Evolutionary conservation across 352 stramenopile genomes (phyloP).

Genomic region (Pythium coloratum): DNA sequence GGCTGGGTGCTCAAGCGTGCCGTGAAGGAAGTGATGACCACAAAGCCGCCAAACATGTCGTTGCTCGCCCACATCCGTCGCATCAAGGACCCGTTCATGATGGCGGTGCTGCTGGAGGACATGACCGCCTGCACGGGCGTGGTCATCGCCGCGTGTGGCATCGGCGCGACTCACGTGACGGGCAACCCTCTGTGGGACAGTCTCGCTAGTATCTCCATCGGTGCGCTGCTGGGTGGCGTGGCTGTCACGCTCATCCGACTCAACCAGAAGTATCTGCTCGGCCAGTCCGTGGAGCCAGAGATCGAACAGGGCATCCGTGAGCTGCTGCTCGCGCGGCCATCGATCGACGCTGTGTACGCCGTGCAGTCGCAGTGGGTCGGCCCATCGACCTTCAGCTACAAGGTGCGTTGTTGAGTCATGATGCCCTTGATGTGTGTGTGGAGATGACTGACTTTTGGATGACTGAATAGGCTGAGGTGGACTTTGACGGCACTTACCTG

Average conservation of each 20-base stretch:
- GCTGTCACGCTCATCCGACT: constrained; percentile 91
- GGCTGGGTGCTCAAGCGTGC: constrained; percentile 95
- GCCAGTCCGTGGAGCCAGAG: constrained; percentile 94
- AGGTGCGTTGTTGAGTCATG: constrained; percentile 46
- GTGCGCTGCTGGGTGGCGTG: constrained; percentile 92
- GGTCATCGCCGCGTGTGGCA: constrained; percentile 94
- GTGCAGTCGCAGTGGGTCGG: constrained; percentile 98
- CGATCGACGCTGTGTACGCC: constrained; percentile 94
- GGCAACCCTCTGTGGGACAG: constrained; percentile 95
- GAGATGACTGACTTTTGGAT: neutral
- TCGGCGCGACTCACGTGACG: constrained; percentile 91
- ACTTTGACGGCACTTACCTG: constrained; percentile 99
- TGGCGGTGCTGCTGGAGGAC: constrained; percentile 97
- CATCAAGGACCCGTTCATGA: constrained; percentile 95
- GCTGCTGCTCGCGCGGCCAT: constrained; percentile 77
- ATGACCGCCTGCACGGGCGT: constrained; percentile 95
- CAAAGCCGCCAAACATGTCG: constrained; percentile 71
- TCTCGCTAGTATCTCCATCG: constrained; percentile 95
- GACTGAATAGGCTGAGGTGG: constrained; percentile 90
- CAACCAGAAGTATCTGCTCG: constrained; percentile 97
- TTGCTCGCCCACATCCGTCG: constrained; percentile 67
- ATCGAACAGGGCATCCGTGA: constrained; percentile 83
- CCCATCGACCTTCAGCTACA: constrained; percentile 98
- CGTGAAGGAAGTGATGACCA: constrained; percentile 78
- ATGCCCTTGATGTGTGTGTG: neutral